Evolutionary conservation across 2,329 filamentous ascomycete genomes (phyloP).

Genomic region (Blastomyces parvus): DNA sequence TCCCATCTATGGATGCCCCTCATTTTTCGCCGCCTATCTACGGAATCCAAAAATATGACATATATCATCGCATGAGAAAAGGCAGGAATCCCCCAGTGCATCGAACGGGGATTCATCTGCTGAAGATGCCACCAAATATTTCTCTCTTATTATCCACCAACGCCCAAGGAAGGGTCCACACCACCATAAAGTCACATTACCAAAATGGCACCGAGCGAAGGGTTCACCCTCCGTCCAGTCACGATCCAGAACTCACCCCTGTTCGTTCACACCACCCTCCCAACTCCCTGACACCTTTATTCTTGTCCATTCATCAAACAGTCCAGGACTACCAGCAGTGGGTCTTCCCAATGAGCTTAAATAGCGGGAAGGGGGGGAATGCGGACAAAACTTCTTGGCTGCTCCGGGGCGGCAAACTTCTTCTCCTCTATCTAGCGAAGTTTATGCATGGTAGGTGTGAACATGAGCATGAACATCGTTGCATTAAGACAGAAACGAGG

Average conservation of each 20-base stretch:
- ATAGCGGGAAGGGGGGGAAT: neutral
- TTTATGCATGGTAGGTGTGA: neutral
- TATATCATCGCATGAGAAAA: neutral
- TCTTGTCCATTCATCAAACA: neutral
- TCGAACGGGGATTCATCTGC: neutral
- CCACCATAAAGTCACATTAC: slow-evolving; percentile 8
- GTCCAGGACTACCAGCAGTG: neutral
- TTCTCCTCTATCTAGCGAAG: neutral
- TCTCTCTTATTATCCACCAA: neutral
- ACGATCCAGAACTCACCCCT: slow-evolving; percentile 4
- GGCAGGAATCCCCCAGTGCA: neutral
- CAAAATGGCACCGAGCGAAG: slow-evolving; percentile 9
- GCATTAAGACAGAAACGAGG: neutral
- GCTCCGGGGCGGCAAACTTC: neutral
- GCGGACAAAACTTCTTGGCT: neutral
- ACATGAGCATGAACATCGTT: neutral
- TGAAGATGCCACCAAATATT: neutral
- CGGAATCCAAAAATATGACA: neutral
- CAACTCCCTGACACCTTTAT: neutral
- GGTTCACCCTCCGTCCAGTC: slow-evolving; percentile 6
- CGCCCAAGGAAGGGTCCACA: neutral
- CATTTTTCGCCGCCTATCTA: neutral
- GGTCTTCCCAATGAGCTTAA: neutral
- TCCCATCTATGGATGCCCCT: neutral
- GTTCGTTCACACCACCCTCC: slow-evolving; percentile 7